Evolutionary conservation across 1,284 basidiomycete species (phyloP).

Genomic region (Paramarasmius palmivorus): DNA sequence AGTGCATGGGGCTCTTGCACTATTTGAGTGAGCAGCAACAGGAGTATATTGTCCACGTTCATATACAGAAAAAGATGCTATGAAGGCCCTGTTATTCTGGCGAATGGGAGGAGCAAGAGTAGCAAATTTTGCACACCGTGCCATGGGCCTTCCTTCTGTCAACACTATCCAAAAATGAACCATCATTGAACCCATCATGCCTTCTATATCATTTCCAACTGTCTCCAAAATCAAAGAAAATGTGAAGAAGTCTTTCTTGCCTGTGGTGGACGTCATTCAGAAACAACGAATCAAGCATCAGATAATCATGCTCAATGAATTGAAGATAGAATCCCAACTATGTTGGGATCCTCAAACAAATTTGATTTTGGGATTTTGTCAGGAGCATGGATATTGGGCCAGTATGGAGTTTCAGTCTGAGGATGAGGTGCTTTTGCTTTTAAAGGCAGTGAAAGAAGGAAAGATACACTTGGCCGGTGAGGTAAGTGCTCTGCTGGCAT

Average conservation of each 20-base stretch:
- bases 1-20: conserved; percentile 2
- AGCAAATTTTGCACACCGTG: conserved; percentile 11
- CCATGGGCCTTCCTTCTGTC: conserved; percentile 13
- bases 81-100: conserved; percentile 8
- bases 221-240: conserved; percentile 7
- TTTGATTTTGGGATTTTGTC: conserved; percentile 25
- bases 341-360: conserved; percentile 23
- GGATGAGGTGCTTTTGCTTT: conserved; percentile 5
- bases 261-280: not conserved
- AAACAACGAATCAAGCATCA: conserved; percentile 4
- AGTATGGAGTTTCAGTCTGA: conserved; percentile 17
- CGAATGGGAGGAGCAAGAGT: conserved; percentile 16
- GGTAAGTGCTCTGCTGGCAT: conserved; percentile 14
- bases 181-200: conserved; percentile 10
- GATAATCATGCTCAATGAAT: conserved; percentile 27
- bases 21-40: conserved; percentile 5
- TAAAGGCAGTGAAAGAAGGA: conserved; percentile 1
- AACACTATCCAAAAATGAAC: conserved; percentile 9
- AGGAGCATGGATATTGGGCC: conserved; percentile 20
- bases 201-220: conserved; percentile 7
- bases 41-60: conserved; percentile 10
- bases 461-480: conserved; percentile 23
- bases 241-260: not conserved
- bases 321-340: conserved; percentile 22
- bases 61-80: conserved; percentile 10